Base-by-base conservation (phyloP, 2,329 filamentous ascomycete genomes). In the Shiraia sp. region DNA sequence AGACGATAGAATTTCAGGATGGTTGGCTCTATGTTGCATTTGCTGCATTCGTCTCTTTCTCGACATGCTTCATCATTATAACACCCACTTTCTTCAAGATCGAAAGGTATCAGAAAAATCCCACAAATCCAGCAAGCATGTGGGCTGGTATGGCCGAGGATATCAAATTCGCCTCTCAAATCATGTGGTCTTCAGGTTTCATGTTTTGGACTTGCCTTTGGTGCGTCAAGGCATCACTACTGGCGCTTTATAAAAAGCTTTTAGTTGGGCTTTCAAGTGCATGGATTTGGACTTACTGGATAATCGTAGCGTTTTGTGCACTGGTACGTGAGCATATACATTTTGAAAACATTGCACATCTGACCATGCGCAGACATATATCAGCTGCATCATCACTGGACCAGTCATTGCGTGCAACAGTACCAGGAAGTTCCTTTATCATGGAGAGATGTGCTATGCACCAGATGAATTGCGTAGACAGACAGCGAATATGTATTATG, bases 191-290 rank as follows among this genome's bases (percentile, higher is more conserved):
- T n/a, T n/a, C n/a, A n/a, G n/a, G n/a, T n/a, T n/a, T n/a, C n/a
- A n/a, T n/a, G n/a, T n/a, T n/a, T n/a, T n/a, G n/a, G n/a, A n/a
- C n/a, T n/a, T n/a, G n/a, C n/a, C n/a, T n/a, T n/a, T n/a, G n/a
- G n/a, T n/a, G n/a, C n/a, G n/a, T n/a, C n/a, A n/a, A n/a, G n/a
- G n/a, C n/a, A n/a, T n/a, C n/a, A n/a, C n/a, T n/a, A n/a, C n/a
- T n/a, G n/a, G n/a, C n/a, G n/a, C n/a, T 74, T 31, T 73, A 72
- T 49, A 67, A 66, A 31, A 60, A 65, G 15, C 47, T 73, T 12
- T 51, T 72, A 35, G 47, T 43, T 6, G 68, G 69, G 1, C 51
- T 71, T 12, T 45, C 45, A 3, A 55, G 49, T 2, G 37, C 42
- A 15, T 68, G 71, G 26, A 54, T 62, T 16, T 61, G 51, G 19